These are phyloP conservation scores for Groenewaldozyma salmanticensis DNA, from an alignment of 805 yeast genomes.

Conservation along the genomic window DNA sequence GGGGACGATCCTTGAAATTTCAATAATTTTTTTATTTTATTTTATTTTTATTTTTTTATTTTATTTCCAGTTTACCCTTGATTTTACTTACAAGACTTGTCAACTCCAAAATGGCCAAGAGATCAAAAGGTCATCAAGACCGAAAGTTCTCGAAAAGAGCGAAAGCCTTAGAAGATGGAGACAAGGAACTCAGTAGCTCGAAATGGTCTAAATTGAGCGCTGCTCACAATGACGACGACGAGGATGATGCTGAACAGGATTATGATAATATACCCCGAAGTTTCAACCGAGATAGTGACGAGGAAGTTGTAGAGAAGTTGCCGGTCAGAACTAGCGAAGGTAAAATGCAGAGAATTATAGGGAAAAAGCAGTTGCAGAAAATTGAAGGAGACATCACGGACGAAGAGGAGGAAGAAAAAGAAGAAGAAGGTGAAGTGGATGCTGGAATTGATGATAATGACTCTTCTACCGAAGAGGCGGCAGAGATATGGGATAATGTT, in stretches of 20 bases:
- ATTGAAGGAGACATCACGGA: constrained; percentile 21
- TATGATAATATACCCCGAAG: constrained; percentile 68
- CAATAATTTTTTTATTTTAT: background rate
- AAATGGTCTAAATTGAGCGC: constrained; percentile 13
- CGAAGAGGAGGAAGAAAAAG: constrained; percentile 23
- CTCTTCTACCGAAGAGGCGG: constrained; percentile 20
- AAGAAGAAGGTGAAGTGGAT: constrained; percentile 22
- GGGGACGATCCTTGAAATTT: no score
- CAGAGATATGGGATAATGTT: constrained; percentile 27
- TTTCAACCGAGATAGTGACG: constrained; percentile 28
- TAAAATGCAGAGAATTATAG: constrained; percentile 54
- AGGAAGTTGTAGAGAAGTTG: constrained; percentile 51
- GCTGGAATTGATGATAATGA: constrained; percentile 24
- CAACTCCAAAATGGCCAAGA: constrained; percentile 16
- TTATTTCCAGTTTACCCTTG: no score
- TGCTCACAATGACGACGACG: constrained; percentile 5
- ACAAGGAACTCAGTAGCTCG: constrained; percentile 9
- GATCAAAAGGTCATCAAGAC: constrained; percentile 17
- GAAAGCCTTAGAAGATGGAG: constrained; percentile 12
- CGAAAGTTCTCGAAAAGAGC: constrained; percentile 15
- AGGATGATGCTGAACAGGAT: constrained; percentile 54
- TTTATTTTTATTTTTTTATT: background rate
- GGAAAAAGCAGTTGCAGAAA: constrained; percentile 22
- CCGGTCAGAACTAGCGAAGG: constrained; percentile 76
- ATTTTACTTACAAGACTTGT: no score